Percentiles rank a stretch among this genome's conserved stretches.
phyloP scores from a whole-genome alignment of 1,284 basidiomycete species.

The Trichosporon inkin region DNA sequence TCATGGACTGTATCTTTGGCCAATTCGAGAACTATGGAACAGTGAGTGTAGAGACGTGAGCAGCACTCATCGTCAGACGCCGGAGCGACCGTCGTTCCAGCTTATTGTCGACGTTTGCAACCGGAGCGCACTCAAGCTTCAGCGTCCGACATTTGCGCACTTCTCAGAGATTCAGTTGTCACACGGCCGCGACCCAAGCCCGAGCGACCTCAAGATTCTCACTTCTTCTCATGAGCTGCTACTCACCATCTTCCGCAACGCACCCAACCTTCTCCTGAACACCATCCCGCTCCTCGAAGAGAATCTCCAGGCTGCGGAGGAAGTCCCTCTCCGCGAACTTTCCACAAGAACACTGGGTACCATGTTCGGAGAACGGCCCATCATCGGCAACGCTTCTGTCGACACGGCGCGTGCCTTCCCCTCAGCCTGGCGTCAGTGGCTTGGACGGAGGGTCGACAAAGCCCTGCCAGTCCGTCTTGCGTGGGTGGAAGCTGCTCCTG shows the following conservation, averaged over 20 bases:
- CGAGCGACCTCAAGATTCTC: constrained; percentile 56
- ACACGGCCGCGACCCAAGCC: constrained; percentile 51
- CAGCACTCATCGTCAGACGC: constrained; percentile 53
- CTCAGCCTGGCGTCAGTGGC: constrained; percentile 79
- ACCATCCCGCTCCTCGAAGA: constrained; percentile 92
- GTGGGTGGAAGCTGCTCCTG: constrained; percentile 69
- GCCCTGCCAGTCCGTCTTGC: constrained; percentile 65
- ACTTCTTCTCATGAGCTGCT: constrained; percentile 72
- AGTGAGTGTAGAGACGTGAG: constrained; percentile 15
- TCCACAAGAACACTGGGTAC: constrained; percentile 80
- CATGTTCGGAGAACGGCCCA: constrained; percentile 71
- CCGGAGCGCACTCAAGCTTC: constrained; percentile 74
- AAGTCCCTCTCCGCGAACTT: constrained; percentile 66
- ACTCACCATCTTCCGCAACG: constrained; percentile 73
- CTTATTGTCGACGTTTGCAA: constrained; percentile 88
- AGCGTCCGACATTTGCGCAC: constrained; percentile 83
- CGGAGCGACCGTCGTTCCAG: constrained; percentile 71
- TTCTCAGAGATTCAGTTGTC: constrained; percentile 80
- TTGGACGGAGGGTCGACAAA: constrained; percentile 75
- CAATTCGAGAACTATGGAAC: constrained; percentile 73
- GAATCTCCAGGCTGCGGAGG: constrained; percentile 71
- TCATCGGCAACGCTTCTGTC: constrained; percentile 55
- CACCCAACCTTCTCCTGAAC: constrained; percentile 75
- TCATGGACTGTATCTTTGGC: constrained; percentile 74
- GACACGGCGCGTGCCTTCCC: constrained; percentile 76